A percentile compares a stretch with the other conserved stretches of the same genome.
These are phyloP conservation scores for Wickerhamiella hasegawae DNA, from an alignment of 805 yeast species.

Conservation along the genomic window DNA sequence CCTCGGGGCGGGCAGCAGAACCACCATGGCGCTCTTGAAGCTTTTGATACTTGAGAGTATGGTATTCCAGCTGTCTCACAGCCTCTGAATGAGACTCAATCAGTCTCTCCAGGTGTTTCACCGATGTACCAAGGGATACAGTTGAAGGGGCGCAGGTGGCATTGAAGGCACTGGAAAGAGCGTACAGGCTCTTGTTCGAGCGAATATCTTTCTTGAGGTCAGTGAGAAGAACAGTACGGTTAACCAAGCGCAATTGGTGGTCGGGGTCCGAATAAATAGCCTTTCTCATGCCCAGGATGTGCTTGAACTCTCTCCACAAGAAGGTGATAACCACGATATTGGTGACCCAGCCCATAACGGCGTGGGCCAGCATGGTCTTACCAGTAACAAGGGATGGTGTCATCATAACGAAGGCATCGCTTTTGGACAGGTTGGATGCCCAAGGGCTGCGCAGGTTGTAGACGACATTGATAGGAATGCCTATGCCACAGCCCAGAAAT, in stretches of 20 bases:
- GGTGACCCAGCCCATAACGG: slow-evolving; percentile 20
- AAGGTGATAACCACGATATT: slow-evolving; percentile 16
- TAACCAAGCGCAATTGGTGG: slow-evolving; percentile 15
- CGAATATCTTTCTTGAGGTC: slow-evolving; percentile 18
- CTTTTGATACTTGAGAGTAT: neutral
- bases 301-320: slow-evolving; percentile 16
- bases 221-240: slow-evolving; percentile 20
- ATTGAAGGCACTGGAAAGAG: slow-evolving; percentile 2
- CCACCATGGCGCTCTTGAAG: neutral
- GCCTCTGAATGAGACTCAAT: slow-evolving; percentile 14
- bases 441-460: slow-evolving; percentile 17
- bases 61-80: slow-evolving; percentile 16
- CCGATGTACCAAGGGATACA: slow-evolving; percentile 18
- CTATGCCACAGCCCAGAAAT: slow-evolving; percentile 19
- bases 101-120: slow-evolving; percentile 15
- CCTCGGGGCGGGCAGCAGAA: neutral
- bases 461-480: slow-evolving; percentile 23
- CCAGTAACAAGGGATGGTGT: slow-evolving; percentile 23
- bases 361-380: slow-evolving; percentile 21
- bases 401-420: slow-evolving; percentile 22
- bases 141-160: slow-evolving; percentile 1
- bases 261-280: slow-evolving; percentile 10
- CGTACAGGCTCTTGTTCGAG: slow-evolving; percentile 15
- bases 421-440: slow-evolving; percentile 13
- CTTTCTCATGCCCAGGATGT: slow-evolving; percentile 16